A percentile compares a stretch with the other conserved stretches of the same genome.
These are phyloP conservation scores for Yamadazyma dushanensis DNA, from an alignment of 1,139 yeast species.

Conservation along the genomic window DNA sequence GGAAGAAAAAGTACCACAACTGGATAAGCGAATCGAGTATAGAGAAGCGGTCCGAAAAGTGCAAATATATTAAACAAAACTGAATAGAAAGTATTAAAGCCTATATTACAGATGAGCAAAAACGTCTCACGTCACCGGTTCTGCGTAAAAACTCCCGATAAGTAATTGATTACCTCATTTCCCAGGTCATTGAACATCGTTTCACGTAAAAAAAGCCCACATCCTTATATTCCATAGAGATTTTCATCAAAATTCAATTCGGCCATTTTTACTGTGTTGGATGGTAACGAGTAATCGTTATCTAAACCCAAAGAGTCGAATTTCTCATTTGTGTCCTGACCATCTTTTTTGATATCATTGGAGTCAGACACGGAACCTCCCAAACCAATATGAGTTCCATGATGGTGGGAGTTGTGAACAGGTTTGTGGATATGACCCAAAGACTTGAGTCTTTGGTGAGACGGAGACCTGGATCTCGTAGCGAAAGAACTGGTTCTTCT, in stretches of 20 bases:
- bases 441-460: conserved; percentile 25
- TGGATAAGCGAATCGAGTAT: too few relatives aligned
- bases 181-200: neutral
- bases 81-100: too few relatives aligned
- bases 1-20: too few relatives aligned
- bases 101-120: too few relatives aligned
- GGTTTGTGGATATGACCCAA: conserved; percentile 37
- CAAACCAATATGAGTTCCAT: neutral
- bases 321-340: neutral
- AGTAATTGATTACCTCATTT: too few relatives aligned
- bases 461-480: conserved; percentile 17
- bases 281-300: conserved; percentile 10
- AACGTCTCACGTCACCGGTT: too few relatives aligned
- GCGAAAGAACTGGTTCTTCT: conserved; percentile 11
- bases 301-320: conserved; percentile 4
- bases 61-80: too few relatives aligned
- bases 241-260: conserved; percentile 5
- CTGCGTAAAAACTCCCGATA: too few relatives aligned
- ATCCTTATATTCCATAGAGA: neutral
- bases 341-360: neutral
- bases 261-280: conserved; percentile 8
- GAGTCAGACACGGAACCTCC: neutral
- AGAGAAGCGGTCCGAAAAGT: too few relatives aligned
- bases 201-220: neutral
- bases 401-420: conserved; percentile 7